Evolutionary conservation across 306 rosid genomes (phyloP).

Genomic region (Morella rubra): DNA sequence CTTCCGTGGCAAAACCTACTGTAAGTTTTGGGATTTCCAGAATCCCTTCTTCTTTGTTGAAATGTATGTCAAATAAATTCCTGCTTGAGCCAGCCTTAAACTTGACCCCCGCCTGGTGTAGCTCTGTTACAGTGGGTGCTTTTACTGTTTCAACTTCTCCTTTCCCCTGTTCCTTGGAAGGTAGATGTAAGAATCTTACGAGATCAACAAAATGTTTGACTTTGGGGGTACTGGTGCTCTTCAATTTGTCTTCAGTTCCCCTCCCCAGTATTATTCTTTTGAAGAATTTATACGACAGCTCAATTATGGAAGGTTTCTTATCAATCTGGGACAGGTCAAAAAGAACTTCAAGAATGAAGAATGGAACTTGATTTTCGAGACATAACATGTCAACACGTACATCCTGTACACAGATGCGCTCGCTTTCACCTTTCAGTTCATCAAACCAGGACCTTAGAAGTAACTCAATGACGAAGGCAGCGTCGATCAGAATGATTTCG

Average conservation of each 20-base stretch:
- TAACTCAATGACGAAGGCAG: slow-evolving; percentile 36
- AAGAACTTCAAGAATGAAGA: slow-evolving; percentile 36
- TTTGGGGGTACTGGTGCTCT: background rate
- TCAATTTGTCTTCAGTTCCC: background rate
- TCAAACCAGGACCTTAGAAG: background rate
- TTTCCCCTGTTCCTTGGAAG: slow-evolving; percentile 6
- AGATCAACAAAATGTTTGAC: slow-evolving; percentile 44
- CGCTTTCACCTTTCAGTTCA: slow-evolving; percentile 6
- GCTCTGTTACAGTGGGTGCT: slow-evolving; percentile 20
- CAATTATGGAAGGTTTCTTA: slow-evolving; percentile 4
- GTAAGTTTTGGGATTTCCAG: slow-evolving; percentile 33
- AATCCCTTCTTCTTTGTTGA: background rate
- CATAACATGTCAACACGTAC: slow-evolving; percentile 36
- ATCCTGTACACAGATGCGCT: slow-evolving; percentile 32
- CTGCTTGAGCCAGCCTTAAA: slow-evolving; percentile 12
- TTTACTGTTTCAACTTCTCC: background rate
- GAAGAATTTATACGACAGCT: slow-evolving; percentile 30
- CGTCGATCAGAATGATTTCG: slow-evolving; percentile 20
- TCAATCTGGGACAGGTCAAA: background rate
- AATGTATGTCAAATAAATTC: slow-evolving; percentile 24
- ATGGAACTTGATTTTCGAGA: slow-evolving; percentile 59
- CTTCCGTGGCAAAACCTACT: background rate
- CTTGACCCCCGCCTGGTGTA: slow-evolving; percentile 34
- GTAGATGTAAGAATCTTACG: slow-evolving; percentile 26
- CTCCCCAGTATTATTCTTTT: background rate